phyloP scores from a whole-genome alignment of 2,329 filamentous ascomycete species.

The Cladosporium colombiae region DNA sequence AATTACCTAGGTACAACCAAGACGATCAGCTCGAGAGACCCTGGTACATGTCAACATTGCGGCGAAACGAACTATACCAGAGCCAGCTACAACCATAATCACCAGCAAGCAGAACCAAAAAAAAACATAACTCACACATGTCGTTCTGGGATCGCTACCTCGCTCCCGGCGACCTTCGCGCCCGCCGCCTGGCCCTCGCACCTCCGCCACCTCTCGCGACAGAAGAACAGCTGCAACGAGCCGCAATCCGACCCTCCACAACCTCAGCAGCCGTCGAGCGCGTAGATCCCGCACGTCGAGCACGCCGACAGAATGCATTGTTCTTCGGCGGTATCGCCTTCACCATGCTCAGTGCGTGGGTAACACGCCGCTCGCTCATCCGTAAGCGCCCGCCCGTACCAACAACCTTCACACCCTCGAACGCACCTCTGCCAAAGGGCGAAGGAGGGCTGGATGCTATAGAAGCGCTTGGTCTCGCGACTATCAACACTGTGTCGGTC shows the following conservation, averaged over 20 bases:
- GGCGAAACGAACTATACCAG: neutral
- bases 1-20: constrained; percentile 9
- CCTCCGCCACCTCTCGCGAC: constrained; percentile 6
- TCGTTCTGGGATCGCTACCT: constrained; percentile 38
- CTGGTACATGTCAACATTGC: constrained; percentile 1
- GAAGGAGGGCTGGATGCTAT: constrained; percentile 71
- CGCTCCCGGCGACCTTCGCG: constrained; percentile 36
- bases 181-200: constrained; percentile 19
- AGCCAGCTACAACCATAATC: neutral
- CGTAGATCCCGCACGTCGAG: constrained; percentile 31
- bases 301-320: constrained; percentile 46
- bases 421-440: constrained; percentile 44
- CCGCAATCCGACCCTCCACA: constrained; percentile 15
- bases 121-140: constrained; percentile 22
- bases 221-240: neutral
- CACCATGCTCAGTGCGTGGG: constrained; percentile 67
- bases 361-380: constrained; percentile 64
- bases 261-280: constrained; percentile 26
- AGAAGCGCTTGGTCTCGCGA: constrained; percentile 82
- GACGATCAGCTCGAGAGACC: constrained; percentile 7
- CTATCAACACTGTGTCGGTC: constrained; percentile 77
- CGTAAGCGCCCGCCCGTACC: constrained; percentile 66
- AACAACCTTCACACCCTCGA: constrained; percentile 69
- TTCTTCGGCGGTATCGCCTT: constrained; percentile 76
- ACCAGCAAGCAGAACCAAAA: neutral